phyloP scores from a whole-genome alignment of 495 filamentous ascomycete species.

The Xylaria telfairii region DNA sequence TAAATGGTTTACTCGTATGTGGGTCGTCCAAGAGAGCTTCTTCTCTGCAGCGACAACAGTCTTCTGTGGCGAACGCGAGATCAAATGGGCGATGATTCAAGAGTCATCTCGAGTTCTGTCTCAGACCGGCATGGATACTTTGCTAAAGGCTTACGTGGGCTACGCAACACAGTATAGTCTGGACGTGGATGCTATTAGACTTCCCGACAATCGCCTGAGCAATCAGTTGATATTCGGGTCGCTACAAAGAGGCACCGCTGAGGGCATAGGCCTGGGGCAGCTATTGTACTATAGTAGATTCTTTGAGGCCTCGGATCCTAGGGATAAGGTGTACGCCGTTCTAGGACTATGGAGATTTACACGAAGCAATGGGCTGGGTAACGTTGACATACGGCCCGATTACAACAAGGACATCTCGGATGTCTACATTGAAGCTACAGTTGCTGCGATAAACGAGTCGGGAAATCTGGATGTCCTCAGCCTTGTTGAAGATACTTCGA shows the following conservation, averaged over 20 bases:
- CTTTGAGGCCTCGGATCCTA: constrained; percentile 26
- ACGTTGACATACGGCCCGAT: neutral
- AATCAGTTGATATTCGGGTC: constrained; percentile 29
- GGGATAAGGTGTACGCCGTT: constrained; percentile 30
- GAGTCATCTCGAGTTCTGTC: constrained; percentile 20
- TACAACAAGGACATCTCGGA: neutral
- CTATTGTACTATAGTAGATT: constrained; percentile 27
- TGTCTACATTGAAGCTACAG: constrained; percentile 26
- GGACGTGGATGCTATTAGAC: constrained; percentile 7
- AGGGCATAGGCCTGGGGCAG: constrained; percentile 16
- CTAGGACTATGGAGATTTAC: constrained; percentile 23
- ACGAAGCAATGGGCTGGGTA: neutral
- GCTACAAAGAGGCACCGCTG: constrained; percentile 14
- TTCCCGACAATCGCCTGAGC: constrained; percentile 24
- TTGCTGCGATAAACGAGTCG: constrained; percentile 29
- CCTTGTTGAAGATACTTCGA: constrained; percentile 26
- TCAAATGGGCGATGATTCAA: constrained; percentile 24
- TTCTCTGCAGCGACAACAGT: constrained; percentile 24
- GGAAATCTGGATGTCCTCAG: constrained; percentile 28
- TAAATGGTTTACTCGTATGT: constrained; percentile 16
- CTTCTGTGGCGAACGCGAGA: neutral
- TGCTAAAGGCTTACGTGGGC: constrained; percentile 17
- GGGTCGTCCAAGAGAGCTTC: constrained; percentile 24
- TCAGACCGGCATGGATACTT: constrained; percentile 22
- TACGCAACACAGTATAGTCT: constrained; percentile 17